phyloP scores from a whole-genome alignment of 352 stramenopile species.

The Globisporangium orthogonon region DNA sequence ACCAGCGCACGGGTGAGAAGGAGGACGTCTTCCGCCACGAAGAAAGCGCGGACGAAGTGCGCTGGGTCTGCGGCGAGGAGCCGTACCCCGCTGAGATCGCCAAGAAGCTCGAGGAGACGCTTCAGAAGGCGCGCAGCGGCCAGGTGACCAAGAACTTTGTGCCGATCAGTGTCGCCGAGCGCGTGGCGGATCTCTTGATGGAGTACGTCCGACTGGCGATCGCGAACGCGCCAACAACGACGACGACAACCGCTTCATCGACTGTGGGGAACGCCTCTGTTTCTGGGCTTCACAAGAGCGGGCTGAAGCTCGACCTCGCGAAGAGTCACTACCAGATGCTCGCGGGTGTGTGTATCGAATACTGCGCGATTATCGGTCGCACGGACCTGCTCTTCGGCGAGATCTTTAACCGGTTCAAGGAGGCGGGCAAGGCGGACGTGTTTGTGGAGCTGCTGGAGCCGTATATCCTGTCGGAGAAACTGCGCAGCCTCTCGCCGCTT shows the following conservation, averaged over 20 bases:
- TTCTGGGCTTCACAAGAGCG: constrained; percentile 42
- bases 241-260: constrained; percentile 2
- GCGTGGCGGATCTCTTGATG: constrained; percentile 86
- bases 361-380: constrained; percentile 86
- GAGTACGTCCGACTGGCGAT: constrained; percentile 87
- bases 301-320: constrained; percentile 83
- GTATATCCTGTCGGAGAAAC: constrained; percentile 92
- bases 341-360: constrained; percentile 94
- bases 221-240: constrained; percentile 49
- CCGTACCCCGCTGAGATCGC: constrained; percentile 72
- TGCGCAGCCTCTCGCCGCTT: constrained; percentile 88
- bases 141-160: constrained; percentile 87
- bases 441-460: constrained; percentile 93
- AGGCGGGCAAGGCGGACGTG: constrained; percentile 74
- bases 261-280: neutral
- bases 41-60: constrained; percentile 77
- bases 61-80: constrained; percentile 77
- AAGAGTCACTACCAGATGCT: constrained; percentile 96
- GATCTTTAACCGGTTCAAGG: constrained; percentile 85
- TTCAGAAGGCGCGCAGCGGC: constrained; percentile 76
- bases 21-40: constrained; percentile 84
- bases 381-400: constrained; percentile 85
- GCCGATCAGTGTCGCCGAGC: constrained; percentile 84
- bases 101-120: constrained; percentile 81
- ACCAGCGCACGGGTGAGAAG: constrained; percentile 83